Base-by-base conservation (phyloP, 2,329 filamentous ascomycete species). In the Aspergillus puulaauensis region DNA sequence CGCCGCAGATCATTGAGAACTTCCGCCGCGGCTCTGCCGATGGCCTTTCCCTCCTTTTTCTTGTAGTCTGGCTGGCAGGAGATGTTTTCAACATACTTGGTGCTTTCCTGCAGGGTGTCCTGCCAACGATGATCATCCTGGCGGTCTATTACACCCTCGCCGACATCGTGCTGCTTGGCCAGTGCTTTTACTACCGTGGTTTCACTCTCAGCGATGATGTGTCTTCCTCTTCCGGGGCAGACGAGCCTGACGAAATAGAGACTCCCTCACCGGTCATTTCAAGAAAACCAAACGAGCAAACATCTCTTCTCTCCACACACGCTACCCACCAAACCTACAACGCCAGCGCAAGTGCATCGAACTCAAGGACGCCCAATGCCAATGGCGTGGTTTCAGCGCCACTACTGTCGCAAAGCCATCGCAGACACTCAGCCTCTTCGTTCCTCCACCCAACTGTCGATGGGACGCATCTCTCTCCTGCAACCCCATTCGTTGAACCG, bases 61-160 rank as follows among this genome's bases (percentile, higher is more conserved):
- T 98, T 70, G 87, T 96, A 59, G 85, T 96, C 68, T 99, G 95
- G 95, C 83, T 97, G 2, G 82, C 88, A 1, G 95, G 95, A 52
- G 95, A 99, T 86, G 87, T 97, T 64, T 97, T 96, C 82, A 98
- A 98, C 72, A 96, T 97, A 62, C 82, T 96, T 3, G 93, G 93
- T n/a, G 90, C 92, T 17, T 86, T 97, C 15, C 75, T 97, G 11
- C 93, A 98, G 73, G 90, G 90, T 55, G 93, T 99, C 6, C 76
- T 98, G 54, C 93, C 95, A 1, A 99, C 93, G 0, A 97, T 98
- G 92, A 88, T 91, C 61, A 96, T 96, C 53, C 81, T 97, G n/a
- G 93, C 93, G 12, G 84, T 96, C 15, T 96, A 96, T 75, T 96
- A 98, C 73, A 96, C 93, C 15, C 82, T 96, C 39, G 92, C 92